Evolutionary conservation across 345 rosid species (phyloP), one percentile per base, ranked within the genome.

Genomic region (Fremontodendron californicum): DNA sequence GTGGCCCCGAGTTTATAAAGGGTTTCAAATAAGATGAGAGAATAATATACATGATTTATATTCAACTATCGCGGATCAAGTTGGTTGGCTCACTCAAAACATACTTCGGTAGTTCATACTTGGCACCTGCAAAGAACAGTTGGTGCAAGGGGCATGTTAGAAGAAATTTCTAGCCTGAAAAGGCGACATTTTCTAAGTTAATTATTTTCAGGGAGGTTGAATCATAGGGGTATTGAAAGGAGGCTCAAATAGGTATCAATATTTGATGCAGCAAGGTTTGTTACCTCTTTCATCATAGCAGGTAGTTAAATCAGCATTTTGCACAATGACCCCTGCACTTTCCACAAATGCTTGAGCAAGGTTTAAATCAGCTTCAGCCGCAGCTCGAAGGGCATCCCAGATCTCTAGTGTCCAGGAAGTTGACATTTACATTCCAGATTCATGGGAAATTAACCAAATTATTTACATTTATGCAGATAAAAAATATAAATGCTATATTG

Each of bases 331-430:
- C 2, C 98, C 94, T 13, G 96, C 96, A 78, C 96, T 87, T 49
- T 93, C 96, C 21, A 95, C 81, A 43, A 90, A 90, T 13, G 94
- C 90, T 78, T 90, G 94, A 9, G 94, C 94, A 57, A 90, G 88
- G 19, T 70, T 48, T 58, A 90, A 29, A 37, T 92, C 93, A 33
- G 89, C 89, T 77, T 87, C 96, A 37, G 88, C 91, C 8, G 99
- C 94, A 64, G 94, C 93, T 75, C 89, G 84, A 63, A 96, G 90
- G 51, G 99, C 98, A 86, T 93, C 98, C 93, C 97, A 94, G 67
- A 92, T 88, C 87, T 92, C 92, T 94, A 83, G 21, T 33, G 49
- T 75, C 61, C 78, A 63, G 33, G 13, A 63, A 75, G 51, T 60
- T 42, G 54, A 46, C 37, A 39, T 39, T 37, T 57, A 43, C 16